Evolutionary conservation across 1,139 yeast species (phyloP).

Genomic region (Torulaspora globosa): DNA sequence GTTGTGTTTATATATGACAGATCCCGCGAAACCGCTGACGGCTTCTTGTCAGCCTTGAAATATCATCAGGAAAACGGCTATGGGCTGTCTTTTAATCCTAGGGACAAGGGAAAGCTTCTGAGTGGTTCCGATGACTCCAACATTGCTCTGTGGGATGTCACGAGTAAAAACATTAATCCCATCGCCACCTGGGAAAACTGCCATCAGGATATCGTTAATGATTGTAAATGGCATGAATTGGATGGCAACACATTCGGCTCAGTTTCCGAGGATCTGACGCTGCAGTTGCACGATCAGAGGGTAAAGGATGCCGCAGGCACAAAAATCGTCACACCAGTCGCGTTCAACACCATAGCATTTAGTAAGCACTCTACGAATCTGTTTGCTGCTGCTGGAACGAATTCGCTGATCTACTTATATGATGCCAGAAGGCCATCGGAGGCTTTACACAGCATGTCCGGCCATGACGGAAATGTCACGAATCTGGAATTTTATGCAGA

Average conservation of each 20-base stretch:
- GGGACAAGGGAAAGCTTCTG: slow-evolving; percentile 47
- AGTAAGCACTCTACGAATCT: slow-evolving; percentile 58
- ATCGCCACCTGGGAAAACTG: slow-evolving; percentile 36
- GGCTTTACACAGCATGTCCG: slow-evolving; percentile 66
- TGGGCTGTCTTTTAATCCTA: slow-evolving; percentile 63
- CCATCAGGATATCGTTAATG: slow-evolving; percentile 64
- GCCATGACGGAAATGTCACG: slow-evolving; percentile 68
- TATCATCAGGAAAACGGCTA: slow-evolving; percentile 67
- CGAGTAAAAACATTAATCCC: slow-evolving; percentile 18
- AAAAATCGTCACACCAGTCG: slow-evolving; percentile 37
- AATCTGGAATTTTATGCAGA: slow-evolving; percentile 68
- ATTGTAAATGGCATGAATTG: slow-evolving; percentile 63
- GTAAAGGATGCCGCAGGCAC: slow-evolving; percentile 33
- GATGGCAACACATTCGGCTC: slow-evolving; percentile 55
- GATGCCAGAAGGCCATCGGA: slow-evolving; percentile 51
- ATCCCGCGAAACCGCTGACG: slow-evolving; percentile 33
- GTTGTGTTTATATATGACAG: slow-evolving; percentile 63
- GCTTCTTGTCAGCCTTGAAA: slow-evolving; percentile 36
- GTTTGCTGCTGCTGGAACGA: slow-evolving; percentile 64
- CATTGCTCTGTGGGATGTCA: slow-evolving; percentile 55
- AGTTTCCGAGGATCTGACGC: slow-evolving; percentile 66
- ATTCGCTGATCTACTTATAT: slow-evolving; percentile 58
- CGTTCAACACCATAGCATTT: slow-evolving; percentile 60
- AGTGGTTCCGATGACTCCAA: slow-evolving; percentile 64
- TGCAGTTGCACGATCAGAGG: slow-evolving; percentile 67